phyloP scores from a whole-genome alignment of 23 red algal species.

The Rhodosorus marinus region DNA sequence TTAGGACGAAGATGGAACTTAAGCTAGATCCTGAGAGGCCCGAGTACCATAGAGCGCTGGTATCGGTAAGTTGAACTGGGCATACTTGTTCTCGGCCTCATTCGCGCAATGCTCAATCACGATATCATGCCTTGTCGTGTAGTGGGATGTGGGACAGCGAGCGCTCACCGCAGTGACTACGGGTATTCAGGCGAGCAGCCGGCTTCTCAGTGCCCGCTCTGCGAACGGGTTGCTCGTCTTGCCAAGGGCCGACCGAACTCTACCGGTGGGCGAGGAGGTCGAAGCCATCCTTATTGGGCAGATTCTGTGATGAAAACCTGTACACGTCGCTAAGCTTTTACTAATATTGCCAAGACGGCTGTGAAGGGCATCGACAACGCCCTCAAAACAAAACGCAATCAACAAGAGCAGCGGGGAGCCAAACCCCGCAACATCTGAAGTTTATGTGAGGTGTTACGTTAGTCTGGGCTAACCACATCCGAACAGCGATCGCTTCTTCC shows the following conservation, averaged over 20 bases:
- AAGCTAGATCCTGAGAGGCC: conserved; percentile 39
- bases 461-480: too few species aligned
- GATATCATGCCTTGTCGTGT: too few species aligned
- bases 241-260: conserved; percentile 1
- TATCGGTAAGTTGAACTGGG: conserved; percentile 10
- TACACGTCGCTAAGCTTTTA: too few species aligned
- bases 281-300: not conserved
- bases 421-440: too few species aligned
- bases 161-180: not conserved
- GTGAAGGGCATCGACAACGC: too few species aligned
- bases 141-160: conserved; percentile 1
- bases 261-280: not conserved
- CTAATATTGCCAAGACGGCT: too few species aligned
- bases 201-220: conserved; percentile 1
- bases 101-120: too few species aligned
- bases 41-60: conserved; percentile 41
- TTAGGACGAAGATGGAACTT: conserved; percentile 9
- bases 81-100: not conserved
- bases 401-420: too few species aligned
- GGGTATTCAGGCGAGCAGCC: conserved; percentile 3
- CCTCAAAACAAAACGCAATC: too few species aligned
- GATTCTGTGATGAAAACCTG: too few species aligned
- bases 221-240: conserved; percentile 10
- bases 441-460: too few species aligned
- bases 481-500: too few species aligned